Base-by-base conservation (phyloP, 2,329 filamentous ascomycete species). In the Trichothecium roseum region DNA sequence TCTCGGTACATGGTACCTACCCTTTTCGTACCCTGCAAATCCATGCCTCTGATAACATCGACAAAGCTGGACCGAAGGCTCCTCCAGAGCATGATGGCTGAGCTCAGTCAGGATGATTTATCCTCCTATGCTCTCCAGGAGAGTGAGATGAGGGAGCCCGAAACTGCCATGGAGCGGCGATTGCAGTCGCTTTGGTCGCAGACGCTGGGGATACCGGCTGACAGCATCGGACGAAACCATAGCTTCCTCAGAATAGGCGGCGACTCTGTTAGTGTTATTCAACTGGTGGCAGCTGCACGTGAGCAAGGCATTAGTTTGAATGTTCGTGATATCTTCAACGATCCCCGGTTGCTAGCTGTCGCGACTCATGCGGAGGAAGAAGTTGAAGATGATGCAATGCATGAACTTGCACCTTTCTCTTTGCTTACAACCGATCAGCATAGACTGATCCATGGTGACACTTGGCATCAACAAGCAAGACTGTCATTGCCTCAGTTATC, bases 91-190 rank as follows among this genome's bases (percentile, higher is more conserved):
- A 10, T 6, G 20, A 33, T 18, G 8, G 31, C 18, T 12, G 13
- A 18, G 3, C 15, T 33, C 3, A 33, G 4, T 12, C 31, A 33
- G 20, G 35, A 36, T 8, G 9, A 34, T 18, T 20, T 28, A n/a
- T 16, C n/a, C 8, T 10, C 17, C 13, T 37, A 37, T 31, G 30
- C 36, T 6, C 24, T 34, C n/a, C 8, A 14, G 8, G 30, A 34
- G 15, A 44, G 52, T 35, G 45, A 54, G 32, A 48, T 50, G 30
- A 49, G 45, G 33, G 49, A 51, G 13, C 56, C 55, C 1, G 48
- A 53, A 15, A 56, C 51, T 1, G 40, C 43, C 8, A 52, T 53
- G 47, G 58, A 60, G 40, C 47, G 45, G 34, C 48, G 49, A 1
- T 40, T 57, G 8, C 48, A 54, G 6, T 30, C 28, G 18, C 7